A percentile compares a stretch with the other conserved stretches of the same genome.
phyloP scores from a whole-genome alignment of 352 stramenopile genomes.

The Lagenidium giganteum region DNA sequence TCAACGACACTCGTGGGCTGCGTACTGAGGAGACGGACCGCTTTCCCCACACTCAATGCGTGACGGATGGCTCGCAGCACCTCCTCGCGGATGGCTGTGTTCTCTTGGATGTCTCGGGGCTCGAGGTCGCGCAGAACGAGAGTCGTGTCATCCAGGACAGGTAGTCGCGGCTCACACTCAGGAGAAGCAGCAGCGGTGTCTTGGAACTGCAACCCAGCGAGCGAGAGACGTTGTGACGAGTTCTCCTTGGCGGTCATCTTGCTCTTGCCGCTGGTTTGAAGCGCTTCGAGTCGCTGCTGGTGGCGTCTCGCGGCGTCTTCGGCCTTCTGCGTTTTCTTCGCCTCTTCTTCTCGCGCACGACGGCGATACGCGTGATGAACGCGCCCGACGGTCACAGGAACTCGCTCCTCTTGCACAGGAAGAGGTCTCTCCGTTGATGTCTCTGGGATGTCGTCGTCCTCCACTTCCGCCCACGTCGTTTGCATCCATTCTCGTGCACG shows the following conservation, averaged over 20 bases:
- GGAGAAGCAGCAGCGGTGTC: no score
- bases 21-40: constrained; percentile 22
- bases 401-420: neutral
- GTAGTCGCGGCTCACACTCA: no score
- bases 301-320: constrained; percentile 3
- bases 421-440: neutral
- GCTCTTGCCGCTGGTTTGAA: constrained; percentile 1
- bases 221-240: no score
- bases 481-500: neutral
- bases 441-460: constrained; percentile 2
- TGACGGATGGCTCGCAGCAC: constrained; percentile 30
- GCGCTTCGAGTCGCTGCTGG: constrained; percentile 7
- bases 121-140: constrained; percentile 1
- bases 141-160: no score
- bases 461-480: neutral
- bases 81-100: constrained; percentile 18
- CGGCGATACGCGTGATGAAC: constrained; percentile 36
- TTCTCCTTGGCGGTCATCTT: neutral
- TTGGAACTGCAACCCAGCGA: no score
- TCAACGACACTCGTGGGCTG: constrained; percentile 3
- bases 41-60: constrained; percentile 21
- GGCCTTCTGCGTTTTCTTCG: constrained; percentile 8
- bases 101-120: neutral
- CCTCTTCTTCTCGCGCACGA: constrained; percentile 30
- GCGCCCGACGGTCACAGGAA: constrained; percentile 29